Evolutionary conservation across 1,284 basidiomycete genomes (phyloP).

Genomic region (Malassezia furfur): DNA sequence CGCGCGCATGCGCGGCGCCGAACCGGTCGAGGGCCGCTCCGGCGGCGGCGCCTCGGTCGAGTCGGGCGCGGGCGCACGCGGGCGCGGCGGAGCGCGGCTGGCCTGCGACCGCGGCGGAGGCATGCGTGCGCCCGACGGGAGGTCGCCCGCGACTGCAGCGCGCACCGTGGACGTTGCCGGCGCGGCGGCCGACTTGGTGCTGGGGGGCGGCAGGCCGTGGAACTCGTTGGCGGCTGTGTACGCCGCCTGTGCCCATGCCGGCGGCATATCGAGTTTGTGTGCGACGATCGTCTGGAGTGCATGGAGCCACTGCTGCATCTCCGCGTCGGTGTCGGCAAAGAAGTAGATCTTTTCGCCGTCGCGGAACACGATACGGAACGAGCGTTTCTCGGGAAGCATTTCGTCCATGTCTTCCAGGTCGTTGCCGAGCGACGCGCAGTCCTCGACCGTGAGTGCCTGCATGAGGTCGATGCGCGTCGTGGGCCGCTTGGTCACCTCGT

Average conservation of each 20-base stretch:
- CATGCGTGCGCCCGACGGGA: background rate
- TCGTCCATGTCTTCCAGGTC: constrained; percentile 55
- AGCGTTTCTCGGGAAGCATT: constrained; percentile 62
- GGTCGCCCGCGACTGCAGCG: background rate
- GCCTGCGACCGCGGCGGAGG: background rate
- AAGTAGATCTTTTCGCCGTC: constrained; percentile 73
- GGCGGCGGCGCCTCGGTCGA: background rate
- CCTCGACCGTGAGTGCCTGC: constrained; percentile 67
- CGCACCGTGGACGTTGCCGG: constrained; percentile 1
- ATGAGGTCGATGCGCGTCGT: constrained; percentile 82
- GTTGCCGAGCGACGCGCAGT: constrained; percentile 56
- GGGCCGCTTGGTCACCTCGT: constrained; percentile 82
- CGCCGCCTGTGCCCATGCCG: constrained; percentile 36
- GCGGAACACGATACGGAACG: constrained; percentile 75
- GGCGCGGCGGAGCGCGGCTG: background rate
- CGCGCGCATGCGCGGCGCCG: background rate
- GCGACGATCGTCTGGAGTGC: constrained; percentile 28
- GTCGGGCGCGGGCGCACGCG: background rate
- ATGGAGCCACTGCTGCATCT: constrained; percentile 74
- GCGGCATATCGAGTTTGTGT: constrained; percentile 28
- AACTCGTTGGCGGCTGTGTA: background rate
- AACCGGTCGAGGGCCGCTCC: background rate
- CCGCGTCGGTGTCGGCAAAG: constrained; percentile 80
- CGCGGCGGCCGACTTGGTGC: background rate
- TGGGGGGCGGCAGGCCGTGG: constrained; percentile 1